Conservation (phyloP, 495 filamentous ascomycete species). For the Hypoxylon lenormandii region DNA sequence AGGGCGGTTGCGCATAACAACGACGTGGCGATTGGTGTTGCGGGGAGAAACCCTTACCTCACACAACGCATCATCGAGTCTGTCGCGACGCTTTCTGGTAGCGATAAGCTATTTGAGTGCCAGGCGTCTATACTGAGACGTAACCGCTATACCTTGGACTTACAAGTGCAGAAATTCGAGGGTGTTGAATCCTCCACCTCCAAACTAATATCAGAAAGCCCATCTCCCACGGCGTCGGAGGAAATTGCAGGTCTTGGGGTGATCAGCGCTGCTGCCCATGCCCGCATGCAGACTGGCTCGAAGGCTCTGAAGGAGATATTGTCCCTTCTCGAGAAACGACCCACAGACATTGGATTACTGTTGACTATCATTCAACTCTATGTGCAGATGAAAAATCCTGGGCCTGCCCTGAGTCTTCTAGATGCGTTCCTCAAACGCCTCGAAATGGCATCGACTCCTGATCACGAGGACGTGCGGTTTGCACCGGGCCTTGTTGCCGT, state of each 20-base stretch:
- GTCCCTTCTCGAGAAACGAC: constrained; percentile 78
- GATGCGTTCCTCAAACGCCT: constrained; percentile 78
- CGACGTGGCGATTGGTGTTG: constrained; percentile 68
- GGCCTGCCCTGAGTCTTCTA: constrained; percentile 78
- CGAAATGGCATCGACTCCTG: constrained; percentile 71
- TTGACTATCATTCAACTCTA: constrained; percentile 89
- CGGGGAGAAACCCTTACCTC: constrained; percentile 78
- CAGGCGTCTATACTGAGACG: constrained; percentile 75
- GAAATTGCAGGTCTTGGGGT: constrained; percentile 74
- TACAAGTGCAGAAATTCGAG: constrained; percentile 80
- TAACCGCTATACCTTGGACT: constrained; percentile 77
- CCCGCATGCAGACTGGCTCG: constrained; percentile 71
- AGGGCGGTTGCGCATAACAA: constrained; percentile 84
- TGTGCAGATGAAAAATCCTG: constrained; percentile 77
- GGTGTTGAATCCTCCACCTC: constrained; percentile 76
- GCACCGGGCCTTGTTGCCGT: constrained; percentile 88
- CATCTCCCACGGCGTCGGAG: constrained; percentile 66
- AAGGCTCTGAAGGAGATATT: constrained; percentile 78
- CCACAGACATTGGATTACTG: constrained; percentile 84
- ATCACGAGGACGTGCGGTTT: constrained; percentile 75
- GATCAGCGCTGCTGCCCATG: constrained; percentile 82
- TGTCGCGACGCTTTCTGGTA: constrained; percentile 67
- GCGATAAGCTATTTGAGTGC: constrained; percentile 80
- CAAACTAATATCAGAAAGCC: constrained; percentile 63
- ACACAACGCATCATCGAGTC: constrained; percentile 75